These are phyloP conservation scores for Zea mays DNA, from an alignment of 176 grass and related monocot genomes.

Conservation along the genomic window Zm-B73-REFERENCE-NAM-5.0 NC_050101.1:101007501-101008000, in stretches of 20 bases:
- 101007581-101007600: background rate
- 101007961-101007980: conserved; percentile 95
- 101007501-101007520: too few relatives aligned
- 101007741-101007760: background rate
- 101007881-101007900: background rate
- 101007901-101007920: conserved; percentile 47
- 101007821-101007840: conserved; percentile 8
- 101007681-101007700: too few relatives aligned
- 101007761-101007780: conserved; percentile 11
- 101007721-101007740: background rate
- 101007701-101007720: too few relatives aligned
- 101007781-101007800: conserved; percentile 14
- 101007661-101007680: too few relatives aligned
- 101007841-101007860: background rate
- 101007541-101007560: too few relatives aligned
- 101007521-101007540: too few relatives aligned
- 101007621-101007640: too few relatives aligned
- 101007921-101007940: conserved; percentile 76
- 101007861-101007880: background rate
- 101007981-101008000: conserved; percentile 78
- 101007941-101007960: conserved; percentile 99
- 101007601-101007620: too few relatives aligned
- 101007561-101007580: too few relatives aligned
- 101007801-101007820: background rate
- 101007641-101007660: too few relatives aligned